Conservation (phyloP, 176 grass and related monocot genomes). For the Avena atlantica region DNA sequence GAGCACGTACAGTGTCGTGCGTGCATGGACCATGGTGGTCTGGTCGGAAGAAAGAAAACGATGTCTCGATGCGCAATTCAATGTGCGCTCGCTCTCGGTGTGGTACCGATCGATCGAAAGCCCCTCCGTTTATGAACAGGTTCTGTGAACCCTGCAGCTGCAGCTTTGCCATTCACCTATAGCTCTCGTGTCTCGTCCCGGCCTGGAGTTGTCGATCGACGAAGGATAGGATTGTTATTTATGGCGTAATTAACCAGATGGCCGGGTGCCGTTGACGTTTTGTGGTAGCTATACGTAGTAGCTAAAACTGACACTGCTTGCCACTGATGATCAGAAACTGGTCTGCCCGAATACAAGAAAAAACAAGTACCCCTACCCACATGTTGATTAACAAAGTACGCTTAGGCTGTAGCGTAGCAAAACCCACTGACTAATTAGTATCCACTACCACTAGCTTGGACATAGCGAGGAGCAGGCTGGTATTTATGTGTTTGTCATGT, state of each 20-base stretch:
- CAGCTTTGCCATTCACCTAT: background rate
- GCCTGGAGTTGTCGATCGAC: background rate
- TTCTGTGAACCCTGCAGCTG: background rate
- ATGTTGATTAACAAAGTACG: no score
- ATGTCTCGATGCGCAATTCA: conserved; percentile 17
- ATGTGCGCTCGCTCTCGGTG: background rate
- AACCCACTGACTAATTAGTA: background rate
- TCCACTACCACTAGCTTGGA: background rate
- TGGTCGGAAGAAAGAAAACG: conserved; percentile 34
- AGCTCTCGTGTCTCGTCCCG: background rate
- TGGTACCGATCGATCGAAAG: background rate
- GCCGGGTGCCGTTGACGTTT: no score
- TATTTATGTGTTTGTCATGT: conserved; percentile 26
- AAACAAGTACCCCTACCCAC: background rate
- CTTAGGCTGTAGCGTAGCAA: no score
- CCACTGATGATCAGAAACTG: background rate
- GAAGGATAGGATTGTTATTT: background rate
- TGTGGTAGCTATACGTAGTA: no score
- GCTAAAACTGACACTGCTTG: no score
- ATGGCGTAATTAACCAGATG: background rate
- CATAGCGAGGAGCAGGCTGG: background rate
- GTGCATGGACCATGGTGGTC: conserved; percentile 31
- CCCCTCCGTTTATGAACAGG: background rate
- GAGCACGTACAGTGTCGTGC: background rate
- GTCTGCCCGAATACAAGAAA: background rate